Percentiles rank a stretch among this genome's conserved stretches.
Evolutionary conservation across 495 filamentous ascomycete genomes (phyloP).

Genomic region (Mycothermus thermophilus): DNA sequence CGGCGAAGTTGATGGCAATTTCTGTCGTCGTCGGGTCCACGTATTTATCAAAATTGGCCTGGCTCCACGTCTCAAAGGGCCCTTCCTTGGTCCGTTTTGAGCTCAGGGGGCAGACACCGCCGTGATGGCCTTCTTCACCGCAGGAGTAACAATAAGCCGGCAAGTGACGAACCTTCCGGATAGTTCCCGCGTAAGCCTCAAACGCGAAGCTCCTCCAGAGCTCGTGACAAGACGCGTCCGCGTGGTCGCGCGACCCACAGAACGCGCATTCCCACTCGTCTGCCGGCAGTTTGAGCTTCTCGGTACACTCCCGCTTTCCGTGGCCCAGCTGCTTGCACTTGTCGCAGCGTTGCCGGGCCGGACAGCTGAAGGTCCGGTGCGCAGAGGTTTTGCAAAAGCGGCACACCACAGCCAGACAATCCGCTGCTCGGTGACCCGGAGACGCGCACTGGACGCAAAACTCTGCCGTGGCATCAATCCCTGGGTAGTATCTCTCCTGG

Average conservation of each 20-base stretch:
- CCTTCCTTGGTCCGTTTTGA: slow-evolving; percentile 3
- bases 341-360: slow-evolving; percentile 22
- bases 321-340: slow-evolving; percentile 31
- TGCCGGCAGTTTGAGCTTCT: slow-evolving; percentile 21
- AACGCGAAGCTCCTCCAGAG: slow-evolving; percentile 27
- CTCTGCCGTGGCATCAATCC: slow-evolving; percentile 13
- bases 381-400: slow-evolving; percentile 20
- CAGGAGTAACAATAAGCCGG: slow-evolving; percentile 30
- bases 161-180: slow-evolving; percentile 24
- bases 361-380: slow-evolving; percentile 24
- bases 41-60: slow-evolving; percentile 20
- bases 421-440: slow-evolving; percentile 16
- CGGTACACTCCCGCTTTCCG: slow-evolving; percentile 12
- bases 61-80: slow-evolving; percentile 22
- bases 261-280: slow-evolving; percentile 24
- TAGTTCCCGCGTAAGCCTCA: not conserved
- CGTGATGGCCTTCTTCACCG: slow-evolving; percentile 25
- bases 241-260: slow-evolving; percentile 21
- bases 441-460: slow-evolving; percentile 28
- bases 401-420: slow-evolving; percentile 22
- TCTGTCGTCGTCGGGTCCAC: slow-evolving; percentile 21
- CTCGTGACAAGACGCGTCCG: slow-evolving; percentile 20
- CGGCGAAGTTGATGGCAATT: slow-evolving; percentile 14
- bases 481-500: slow-evolving; percentile 26
- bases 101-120: slow-evolving; percentile 20